Evolutionary conservation across 208 protist species (phyloP).

Genomic region (Trypanosoma cruzi): DNA sequence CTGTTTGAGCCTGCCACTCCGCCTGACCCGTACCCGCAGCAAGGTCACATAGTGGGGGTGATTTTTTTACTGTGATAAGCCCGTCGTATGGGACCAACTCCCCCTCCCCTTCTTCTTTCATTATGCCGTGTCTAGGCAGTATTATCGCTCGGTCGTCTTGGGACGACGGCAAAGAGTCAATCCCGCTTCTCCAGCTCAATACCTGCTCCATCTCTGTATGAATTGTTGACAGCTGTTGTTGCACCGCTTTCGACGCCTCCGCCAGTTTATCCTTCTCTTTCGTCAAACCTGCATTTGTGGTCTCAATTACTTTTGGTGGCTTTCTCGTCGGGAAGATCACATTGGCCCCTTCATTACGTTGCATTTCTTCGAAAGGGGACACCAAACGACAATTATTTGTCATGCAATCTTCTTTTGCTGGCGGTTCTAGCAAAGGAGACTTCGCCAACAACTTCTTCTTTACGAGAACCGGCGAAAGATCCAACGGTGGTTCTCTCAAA

Average conservation of each 20-base stretch:
- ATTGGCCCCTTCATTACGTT: neutral
- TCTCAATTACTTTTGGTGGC: neutral
- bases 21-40: neutral
- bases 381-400: neutral
- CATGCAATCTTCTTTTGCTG: too few relatives aligned
- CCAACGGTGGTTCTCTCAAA: neutral
- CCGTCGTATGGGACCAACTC: neutral
- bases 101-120: neutral
- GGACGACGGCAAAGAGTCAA: neutral
- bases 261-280: neutral
- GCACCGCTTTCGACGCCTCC: neutral
- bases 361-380: neutral
- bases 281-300: neutral
- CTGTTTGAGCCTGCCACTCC: neutral
- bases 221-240: neutral
- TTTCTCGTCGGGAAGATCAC: neutral
- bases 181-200: neutral
- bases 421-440: neutral
- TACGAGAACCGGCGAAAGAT: conserved; percentile 8
- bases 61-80: neutral
- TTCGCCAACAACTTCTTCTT: neutral
- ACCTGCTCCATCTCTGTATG: neutral
- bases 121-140: neutral
- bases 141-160: conserved; percentile 8
- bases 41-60: neutral